phyloP scores from a whole-genome alignment of 768 basidiomycete genomes.

The Macrolepiota albuminosa region DNA sequence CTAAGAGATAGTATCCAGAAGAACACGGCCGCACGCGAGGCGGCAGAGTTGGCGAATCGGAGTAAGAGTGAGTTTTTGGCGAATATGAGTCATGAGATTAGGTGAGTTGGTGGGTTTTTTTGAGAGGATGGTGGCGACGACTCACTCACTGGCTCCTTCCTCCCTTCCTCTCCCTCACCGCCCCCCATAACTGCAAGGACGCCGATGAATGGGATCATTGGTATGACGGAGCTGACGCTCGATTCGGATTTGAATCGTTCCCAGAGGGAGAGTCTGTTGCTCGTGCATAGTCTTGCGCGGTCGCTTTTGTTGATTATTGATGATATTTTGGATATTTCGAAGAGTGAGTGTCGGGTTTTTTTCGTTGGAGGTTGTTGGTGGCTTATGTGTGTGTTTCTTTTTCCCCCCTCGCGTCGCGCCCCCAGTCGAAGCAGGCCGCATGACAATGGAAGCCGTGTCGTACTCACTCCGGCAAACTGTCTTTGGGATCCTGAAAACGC shows the following conservation, averaged over 20 bases:
- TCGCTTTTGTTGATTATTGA: constrained; percentile 95
- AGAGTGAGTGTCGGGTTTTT: constrained; percentile 62
- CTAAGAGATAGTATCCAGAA: constrained; percentile 96
- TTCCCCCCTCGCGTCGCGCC: too few species aligned
- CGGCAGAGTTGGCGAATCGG: constrained; percentile 96
- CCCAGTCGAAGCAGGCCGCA: constrained; percentile 94
- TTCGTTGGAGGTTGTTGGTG: too few species aligned
- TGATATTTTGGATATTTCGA: constrained; percentile 98
- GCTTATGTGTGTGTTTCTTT: constrained; percentile 2
- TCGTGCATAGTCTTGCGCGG: constrained; percentile 92
- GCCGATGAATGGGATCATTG: constrained; percentile 99
- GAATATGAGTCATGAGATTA: constrained; percentile 96
- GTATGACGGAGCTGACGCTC: constrained; percentile 98
- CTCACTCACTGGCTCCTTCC: too few species aligned
- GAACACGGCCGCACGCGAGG: constrained; percentile 96
- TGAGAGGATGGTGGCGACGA: too few species aligned
- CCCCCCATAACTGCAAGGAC: constrained; percentile 52
- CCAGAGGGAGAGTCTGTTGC: constrained; percentile 90
- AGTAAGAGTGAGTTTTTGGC: constrained; percentile 98
- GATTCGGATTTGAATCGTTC: constrained; percentile 93
- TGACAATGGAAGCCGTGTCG: constrained; percentile 99
- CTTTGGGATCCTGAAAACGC: constrained; percentile 95
- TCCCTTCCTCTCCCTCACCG: too few species aligned
- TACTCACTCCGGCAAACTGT: constrained; percentile 97
- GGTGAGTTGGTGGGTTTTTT: constrained; percentile 42